phyloP scores from a whole-genome alignment of 1,139 yeast genomes.

The Kodamaea sp. region DNA sequence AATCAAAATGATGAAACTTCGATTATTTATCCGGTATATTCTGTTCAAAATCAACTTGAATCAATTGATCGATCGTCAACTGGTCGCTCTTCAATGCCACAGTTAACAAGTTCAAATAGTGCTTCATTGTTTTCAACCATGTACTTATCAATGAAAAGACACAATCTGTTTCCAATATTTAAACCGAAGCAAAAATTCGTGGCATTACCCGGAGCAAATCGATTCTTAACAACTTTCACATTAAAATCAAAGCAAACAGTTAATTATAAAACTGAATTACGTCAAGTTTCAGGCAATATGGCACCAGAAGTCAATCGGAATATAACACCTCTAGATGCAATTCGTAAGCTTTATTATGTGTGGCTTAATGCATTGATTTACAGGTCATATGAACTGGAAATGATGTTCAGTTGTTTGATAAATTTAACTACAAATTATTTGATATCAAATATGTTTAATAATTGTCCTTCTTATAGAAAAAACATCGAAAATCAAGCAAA shows the following conservation, averaged over 20 bases:
- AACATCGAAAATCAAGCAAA: constrained; percentile 5
- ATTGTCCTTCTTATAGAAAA: constrained; percentile 13
- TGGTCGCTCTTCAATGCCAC: constrained; percentile 1
- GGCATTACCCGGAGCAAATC: constrained; percentile 10
- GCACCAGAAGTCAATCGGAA: constrained; percentile 26
- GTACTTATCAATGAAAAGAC: constrained; percentile 6
- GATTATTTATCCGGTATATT: constrained; percentile 41
- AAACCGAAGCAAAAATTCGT: not conserved
- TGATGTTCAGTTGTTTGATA: constrained; percentile 38
- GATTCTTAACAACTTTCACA: not conserved
- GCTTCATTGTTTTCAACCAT: not conserved
- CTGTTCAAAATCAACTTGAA: constrained; percentile 14
- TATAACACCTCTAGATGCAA: constrained; percentile 21
- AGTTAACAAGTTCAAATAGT: constrained; percentile 7
- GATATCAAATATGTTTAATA: constrained; percentile 31
- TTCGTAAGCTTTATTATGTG: constrained; percentile 29
- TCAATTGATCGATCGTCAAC: too few species aligned
- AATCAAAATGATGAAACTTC: constrained; percentile 18
- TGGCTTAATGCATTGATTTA: constrained; percentile 38
- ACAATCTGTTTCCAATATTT: not conserved
- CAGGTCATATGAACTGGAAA: constrained; percentile 20
- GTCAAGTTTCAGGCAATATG: constrained; percentile 9
- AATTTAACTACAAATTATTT: constrained; percentile 42
- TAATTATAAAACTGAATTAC: constrained; percentile 15
- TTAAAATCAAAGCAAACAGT: constrained; percentile 7